A percentile compares a stretch with the other conserved stretches of the same genome.
Evolutionary conservation across 2,329 filamentous ascomycete genomes (phyloP).

Genomic region (Alternaria viburni): DNA sequence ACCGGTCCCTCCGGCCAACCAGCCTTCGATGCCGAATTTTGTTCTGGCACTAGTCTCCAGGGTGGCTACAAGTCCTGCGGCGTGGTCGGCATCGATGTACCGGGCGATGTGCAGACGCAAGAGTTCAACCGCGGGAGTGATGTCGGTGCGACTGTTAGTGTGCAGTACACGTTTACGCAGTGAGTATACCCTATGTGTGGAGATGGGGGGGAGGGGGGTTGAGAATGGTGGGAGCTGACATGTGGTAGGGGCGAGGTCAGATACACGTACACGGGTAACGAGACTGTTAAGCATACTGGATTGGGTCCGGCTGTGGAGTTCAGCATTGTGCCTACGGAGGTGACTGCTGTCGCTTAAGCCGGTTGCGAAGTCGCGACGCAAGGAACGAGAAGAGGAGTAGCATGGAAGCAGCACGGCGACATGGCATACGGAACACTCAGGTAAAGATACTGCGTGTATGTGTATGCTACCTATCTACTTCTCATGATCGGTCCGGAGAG

Average conservation of each 20-base stretch:
- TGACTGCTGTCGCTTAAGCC: background rate
- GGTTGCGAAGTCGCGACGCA: too few species aligned
- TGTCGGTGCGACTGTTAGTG: slow-evolving; percentile 14
- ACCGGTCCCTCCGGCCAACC: slow-evolving; percentile 18
- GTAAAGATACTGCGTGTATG: too few species aligned
- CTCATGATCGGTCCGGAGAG: too few species aligned
- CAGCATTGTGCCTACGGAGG: slow-evolving; percentile 14
- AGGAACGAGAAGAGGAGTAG: too few species aligned
- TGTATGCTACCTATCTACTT: too few species aligned
- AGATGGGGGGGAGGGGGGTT: background rate
- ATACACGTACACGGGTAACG: slow-evolving; percentile 5
- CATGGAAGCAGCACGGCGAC: too few species aligned
- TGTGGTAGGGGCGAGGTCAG: background rate
- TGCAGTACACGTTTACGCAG: slow-evolving; percentile 22
- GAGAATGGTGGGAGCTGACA: background rate
- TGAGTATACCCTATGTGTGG: background rate
- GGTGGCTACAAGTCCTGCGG: slow-evolving; percentile 21
- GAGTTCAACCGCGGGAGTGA: slow-evolving; percentile 19
- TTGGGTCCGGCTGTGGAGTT: background rate
- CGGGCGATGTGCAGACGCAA: slow-evolving; percentile 16
- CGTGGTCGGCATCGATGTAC: slow-evolving; percentile 14
- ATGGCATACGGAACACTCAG: too few species aligned
- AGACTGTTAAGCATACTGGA: background rate
- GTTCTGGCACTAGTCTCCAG: slow-evolving; percentile 19
- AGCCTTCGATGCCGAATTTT: slow-evolving; percentile 20